Percentiles rank a stretch among this genome's conserved stretches.
phyloP scores from a whole-genome alignment of 2,329 filamentous ascomycete genomes.

The Penicillium sp. region DNA sequence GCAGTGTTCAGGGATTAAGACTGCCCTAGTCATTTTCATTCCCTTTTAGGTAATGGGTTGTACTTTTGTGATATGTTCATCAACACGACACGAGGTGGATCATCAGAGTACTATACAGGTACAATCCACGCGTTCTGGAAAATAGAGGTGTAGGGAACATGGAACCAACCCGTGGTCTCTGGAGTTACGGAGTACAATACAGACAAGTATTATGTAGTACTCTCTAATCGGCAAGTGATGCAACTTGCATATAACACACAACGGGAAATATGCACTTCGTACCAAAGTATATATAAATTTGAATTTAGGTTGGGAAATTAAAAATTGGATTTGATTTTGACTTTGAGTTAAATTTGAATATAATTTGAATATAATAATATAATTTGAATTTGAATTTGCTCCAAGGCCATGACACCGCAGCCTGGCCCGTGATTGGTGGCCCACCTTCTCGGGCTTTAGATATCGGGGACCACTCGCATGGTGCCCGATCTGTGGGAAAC shows the following conservation, averaged over 20 bases:
- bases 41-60: background rate
- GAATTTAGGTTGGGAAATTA: too few species aligned
- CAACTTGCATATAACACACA: background rate
- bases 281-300: too few species aligned
- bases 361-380: too few species aligned
- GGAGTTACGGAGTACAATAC: background rate
- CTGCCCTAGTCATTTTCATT: background rate
- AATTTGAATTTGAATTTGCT: conserved; percentile 11
- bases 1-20: background rate
- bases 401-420: background rate
- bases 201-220: background rate
- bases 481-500: conserved; percentile 28
- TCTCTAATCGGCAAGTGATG: background rate
- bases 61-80: conserved; percentile 1
- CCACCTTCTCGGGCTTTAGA: conserved; percentile 23
- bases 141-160: background rate
- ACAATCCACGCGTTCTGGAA: background rate
- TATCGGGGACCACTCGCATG: conserved; percentile 28
- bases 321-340: background rate
- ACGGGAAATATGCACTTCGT: background rate
- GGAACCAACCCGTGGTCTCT: background rate
- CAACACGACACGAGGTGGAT: background rate
- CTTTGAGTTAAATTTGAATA: background rate
- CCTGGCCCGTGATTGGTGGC: conserved; percentile 12
- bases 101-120: background rate